Base-by-base conservation (phyloP, 495 filamentous ascomycete species). In the Staphylotrichum longicolle region DNA sequence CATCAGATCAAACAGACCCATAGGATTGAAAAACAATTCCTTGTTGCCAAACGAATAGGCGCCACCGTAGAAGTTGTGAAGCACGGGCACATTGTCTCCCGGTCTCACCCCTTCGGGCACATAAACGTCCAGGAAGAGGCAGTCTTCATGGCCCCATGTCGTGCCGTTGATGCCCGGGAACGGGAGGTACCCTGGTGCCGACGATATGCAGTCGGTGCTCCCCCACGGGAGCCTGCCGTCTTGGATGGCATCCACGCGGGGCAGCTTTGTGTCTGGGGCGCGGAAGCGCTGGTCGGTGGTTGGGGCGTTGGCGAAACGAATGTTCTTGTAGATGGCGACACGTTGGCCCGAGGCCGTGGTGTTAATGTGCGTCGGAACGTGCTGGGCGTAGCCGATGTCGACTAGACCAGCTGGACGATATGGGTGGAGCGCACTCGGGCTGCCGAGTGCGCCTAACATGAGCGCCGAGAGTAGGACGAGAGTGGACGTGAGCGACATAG, bases 81-180 rank as follows among this genome's bases (percentile, higher is more conserved):
- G 30, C 35, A 62, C 60, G 0, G 60, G 60, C 8, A 62, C 52
- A 2, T 57, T 46, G 35, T 57, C 52, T 3, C 53, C 44, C 15
- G 60, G 60, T 0, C 15, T 10, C 6, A 62, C 42, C 1, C 12
- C n/a, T 3, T 62, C 52, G 9, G 60, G 60, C 9, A 62, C 54
- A 12, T 45, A 62, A 6, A 62, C 60, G 12, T 62, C 60, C 3
- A 62, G 60, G 39, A 62, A 62, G 6, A 62, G 12, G 45, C 60
- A 62, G 35, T 62, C 60, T 37, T 62, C 60, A 0, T 7, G 45
- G 5, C 60, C 60, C 60, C 60, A 62, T 7, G 60, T 56, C 5
- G 60, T 62, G 2, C 60, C 60, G 40, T 62, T 62, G 47, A 12
- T 7, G 5, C 6, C 12, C 3, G 60, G 60, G 35, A 51, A 62